Evolutionary conservation across 2,329 filamentous ascomycete species (phyloP).

Genomic region (Cercospora canescens): DNA sequence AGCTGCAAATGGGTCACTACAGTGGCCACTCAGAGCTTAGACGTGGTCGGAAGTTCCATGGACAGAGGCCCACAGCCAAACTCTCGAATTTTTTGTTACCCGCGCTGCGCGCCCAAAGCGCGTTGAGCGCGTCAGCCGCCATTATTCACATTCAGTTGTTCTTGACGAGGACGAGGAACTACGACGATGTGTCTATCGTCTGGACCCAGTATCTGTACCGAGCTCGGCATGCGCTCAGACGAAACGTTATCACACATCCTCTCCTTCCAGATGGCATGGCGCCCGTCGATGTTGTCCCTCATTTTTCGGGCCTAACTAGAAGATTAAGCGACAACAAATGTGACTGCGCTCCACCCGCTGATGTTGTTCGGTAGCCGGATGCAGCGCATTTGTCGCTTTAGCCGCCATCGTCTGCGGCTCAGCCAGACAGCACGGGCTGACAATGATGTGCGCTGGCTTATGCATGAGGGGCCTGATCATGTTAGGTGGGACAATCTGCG

Average conservation of each 20-base stretch:
- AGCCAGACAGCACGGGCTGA: neutral
- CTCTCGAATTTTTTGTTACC: neutral
- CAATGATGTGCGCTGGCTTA: neutral
- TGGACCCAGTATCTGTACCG: neutral
- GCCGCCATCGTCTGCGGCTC: neutral
- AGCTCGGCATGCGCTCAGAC: slow-evolving; percentile 5
- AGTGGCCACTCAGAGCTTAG: slow-evolving; percentile 3
- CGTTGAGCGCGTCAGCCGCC: slow-evolving; percentile 9
- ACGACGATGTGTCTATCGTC: neutral
- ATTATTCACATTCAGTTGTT: slow-evolving; percentile 1
- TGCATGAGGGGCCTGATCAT: neutral
- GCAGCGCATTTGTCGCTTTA: neutral
- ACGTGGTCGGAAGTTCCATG: neutral
- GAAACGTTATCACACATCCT: neutral
- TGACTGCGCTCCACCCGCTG: neutral
- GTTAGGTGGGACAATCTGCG: neutral
- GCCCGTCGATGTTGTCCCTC: neutral
- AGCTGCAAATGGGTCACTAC: slow-evolving; percentile 2
- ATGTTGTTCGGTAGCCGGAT: neutral
- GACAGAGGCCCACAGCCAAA: neutral
- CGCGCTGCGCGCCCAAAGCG: slow-evolving; percentile 3
- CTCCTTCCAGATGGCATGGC: neutral
- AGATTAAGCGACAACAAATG: neutral
- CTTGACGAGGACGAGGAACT: neutral
- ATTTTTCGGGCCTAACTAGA: neutral